Conservation (phyloP, 345 rosid genomes). For the Melastoma malabathricum region DNA sequence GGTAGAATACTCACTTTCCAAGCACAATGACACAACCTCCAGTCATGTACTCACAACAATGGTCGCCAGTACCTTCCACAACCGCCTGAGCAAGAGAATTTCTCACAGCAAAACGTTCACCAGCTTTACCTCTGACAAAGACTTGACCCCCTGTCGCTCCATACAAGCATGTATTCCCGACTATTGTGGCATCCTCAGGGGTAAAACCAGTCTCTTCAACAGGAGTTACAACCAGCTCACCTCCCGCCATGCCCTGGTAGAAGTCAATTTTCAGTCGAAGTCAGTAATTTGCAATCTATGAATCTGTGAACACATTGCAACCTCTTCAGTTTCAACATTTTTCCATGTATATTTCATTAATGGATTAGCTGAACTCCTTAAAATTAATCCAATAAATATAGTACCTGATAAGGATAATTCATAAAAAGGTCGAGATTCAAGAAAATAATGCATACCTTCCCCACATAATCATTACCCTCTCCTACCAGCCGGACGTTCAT, state of each 20-base stretch:
- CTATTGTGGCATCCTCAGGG: constrained; percentile 90
- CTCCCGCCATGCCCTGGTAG: constrained; percentile 93
- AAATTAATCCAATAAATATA: too few species aligned
- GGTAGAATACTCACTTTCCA: constrained; percentile 72
- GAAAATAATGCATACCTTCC: constrained; percentile 47
- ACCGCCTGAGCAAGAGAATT: constrained; percentile 97
- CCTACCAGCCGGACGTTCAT: constrained; percentile 84
- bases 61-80: constrained; percentile 98
- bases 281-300: too few species aligned
- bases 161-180: constrained; percentile 92
- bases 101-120: constrained; percentile 97
- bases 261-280: neutral
- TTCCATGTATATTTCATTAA: too few species aligned
- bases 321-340: too few species aligned
- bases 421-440: neutral
- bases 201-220: constrained; percentile 62
- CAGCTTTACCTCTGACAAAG: constrained; percentile 91
- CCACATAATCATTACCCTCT: constrained; percentile 96
- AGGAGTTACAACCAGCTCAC: constrained; percentile 84
- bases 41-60: constrained; percentile 98
- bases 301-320: too few species aligned
- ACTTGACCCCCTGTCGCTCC: constrained; percentile 98
- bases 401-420: neutral
- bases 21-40: constrained; percentile 93
- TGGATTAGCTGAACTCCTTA: too few species aligned